phyloP scores from a whole-genome alignment of 2,329 filamentous ascomycete genomes.

The Leptographium procerum region DNA sequence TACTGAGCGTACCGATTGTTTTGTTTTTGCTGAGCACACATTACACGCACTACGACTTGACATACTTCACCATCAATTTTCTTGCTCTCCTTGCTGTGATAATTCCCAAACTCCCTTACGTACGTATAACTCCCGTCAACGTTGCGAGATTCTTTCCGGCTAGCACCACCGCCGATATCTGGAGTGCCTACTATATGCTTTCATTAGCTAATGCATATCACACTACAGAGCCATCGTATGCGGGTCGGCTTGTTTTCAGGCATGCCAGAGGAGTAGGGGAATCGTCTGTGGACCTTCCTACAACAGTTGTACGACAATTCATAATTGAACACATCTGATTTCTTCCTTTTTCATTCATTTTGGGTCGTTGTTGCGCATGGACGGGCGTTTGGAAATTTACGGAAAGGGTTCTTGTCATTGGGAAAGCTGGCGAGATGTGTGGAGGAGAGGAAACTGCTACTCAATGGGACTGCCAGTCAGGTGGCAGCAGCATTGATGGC shows the following conservation, averaged over 20 bases:
- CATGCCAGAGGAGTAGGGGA: constrained; percentile 43
- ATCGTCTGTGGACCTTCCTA: not conserved
- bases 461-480: not conserved
- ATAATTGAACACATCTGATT: not conserved
- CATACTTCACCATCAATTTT: constrained; percentile 96
- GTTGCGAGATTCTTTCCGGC: not conserved
- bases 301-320: not conserved
- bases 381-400: constrained; percentile 10
- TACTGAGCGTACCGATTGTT: constrained; percentile 85
- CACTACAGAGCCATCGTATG: constrained; percentile 59
- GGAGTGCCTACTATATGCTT: not conserved
- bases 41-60: constrained; percentile 95
- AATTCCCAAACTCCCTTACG: constrained; percentile 90
- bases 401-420: not conserved
- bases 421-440: not conserved
- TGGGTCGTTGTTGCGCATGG: constrained; percentile 8
- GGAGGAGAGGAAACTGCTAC: not conserved
- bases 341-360: not conserved
- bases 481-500: not conserved
- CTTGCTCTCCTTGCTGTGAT: constrained; percentile 84
- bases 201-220: constrained; percentile 16
- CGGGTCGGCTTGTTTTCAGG: constrained; percentile 65
- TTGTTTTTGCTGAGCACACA: constrained; percentile 95
- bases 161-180: too few species aligned
- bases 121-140: constrained; percentile 36